Conservation (phyloP, 345 rosid genomes). For the Citrus reticulata region DNA sequence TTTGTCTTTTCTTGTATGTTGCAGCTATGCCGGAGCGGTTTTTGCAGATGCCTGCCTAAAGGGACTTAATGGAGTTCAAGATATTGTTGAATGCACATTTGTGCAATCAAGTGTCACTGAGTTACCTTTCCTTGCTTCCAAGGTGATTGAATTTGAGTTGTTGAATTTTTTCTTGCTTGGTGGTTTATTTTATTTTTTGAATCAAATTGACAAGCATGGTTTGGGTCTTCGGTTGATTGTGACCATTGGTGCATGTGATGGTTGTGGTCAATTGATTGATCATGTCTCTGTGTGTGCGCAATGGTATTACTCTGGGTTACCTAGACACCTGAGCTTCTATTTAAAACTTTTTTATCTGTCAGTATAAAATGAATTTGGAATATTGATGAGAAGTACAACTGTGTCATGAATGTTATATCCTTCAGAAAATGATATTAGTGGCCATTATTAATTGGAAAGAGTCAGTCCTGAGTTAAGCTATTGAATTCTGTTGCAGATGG, state of each 20-base stretch:
- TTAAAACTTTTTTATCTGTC: background rate
- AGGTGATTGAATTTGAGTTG: constrained; percentile 39
- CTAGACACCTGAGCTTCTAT: background rate
- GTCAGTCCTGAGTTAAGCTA: background rate
- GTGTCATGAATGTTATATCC: background rate
- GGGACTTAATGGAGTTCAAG: constrained; percentile 82
- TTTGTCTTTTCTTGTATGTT: constrained; percentile 6
- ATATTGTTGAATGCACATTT: constrained; percentile 69
- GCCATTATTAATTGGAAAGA: background rate
- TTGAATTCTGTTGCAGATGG: background rate
- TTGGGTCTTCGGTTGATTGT: background rate
- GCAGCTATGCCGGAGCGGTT: constrained; percentile 82
- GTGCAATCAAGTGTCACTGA: constrained; percentile 69
- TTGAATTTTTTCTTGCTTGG: background rate
- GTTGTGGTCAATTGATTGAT: background rate
- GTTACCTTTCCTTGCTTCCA: constrained; percentile 86
- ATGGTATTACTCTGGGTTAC: background rate
- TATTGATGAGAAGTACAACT: background rate
- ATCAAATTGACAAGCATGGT: background rate
- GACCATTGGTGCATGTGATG: background rate
- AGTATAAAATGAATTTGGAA: background rate
- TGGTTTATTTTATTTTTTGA: background rate
- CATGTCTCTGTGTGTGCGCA: background rate
- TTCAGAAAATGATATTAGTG: background rate
- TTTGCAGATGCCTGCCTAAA: constrained; percentile 92